These are phyloP conservation scores for Pseudozyma thailandica DNA, from an alignment of 1,284 basidiomycete genomes.

Conservation along the genomic window DNA sequence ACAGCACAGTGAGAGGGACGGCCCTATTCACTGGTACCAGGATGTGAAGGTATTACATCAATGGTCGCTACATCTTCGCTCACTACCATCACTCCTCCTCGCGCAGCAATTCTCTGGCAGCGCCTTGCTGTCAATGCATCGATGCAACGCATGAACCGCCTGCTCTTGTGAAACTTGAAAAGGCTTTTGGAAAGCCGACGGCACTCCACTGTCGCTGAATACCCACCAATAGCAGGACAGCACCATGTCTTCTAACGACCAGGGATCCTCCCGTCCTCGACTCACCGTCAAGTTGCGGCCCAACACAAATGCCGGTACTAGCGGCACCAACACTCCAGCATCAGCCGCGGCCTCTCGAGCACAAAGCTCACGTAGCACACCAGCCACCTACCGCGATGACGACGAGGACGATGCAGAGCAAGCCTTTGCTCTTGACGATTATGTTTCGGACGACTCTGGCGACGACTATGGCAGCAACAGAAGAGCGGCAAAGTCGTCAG, in stretches of 20 bases:
- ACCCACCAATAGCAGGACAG: too few species aligned
- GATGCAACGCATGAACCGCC: too few species aligned
- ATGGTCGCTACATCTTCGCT: too few species aligned
- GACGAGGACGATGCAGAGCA: constrained; percentile 38
- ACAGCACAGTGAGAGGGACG: too few species aligned
- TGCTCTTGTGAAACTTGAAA: too few species aligned
- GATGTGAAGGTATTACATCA: too few species aligned
- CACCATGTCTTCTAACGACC: constrained; percentile 23
- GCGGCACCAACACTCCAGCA: constrained; percentile 20
- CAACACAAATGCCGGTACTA: constrained; percentile 16
- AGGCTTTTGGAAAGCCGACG: too few species aligned
- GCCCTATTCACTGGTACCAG: too few species aligned
- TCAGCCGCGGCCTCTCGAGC: constrained; percentile 34
- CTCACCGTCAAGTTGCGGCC: constrained; percentile 46
- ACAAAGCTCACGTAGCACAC: constrained; percentile 26
- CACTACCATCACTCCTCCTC: too few species aligned
- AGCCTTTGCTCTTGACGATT: constrained; percentile 35
- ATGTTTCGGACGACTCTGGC: constrained; percentile 47
- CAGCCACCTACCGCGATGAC: constrained; percentile 10
- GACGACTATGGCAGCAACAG: constrained; percentile 38
- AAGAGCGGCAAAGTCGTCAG: constrained; percentile 6
- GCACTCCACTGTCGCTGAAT: too few species aligned
- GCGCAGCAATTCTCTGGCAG: too few species aligned
- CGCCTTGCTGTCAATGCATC: too few species aligned
- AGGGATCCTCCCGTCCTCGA: constrained; percentile 24